Base-by-base conservation (phyloP, 73 alveolate species). In the Paramecium primaurelia region DNA sequence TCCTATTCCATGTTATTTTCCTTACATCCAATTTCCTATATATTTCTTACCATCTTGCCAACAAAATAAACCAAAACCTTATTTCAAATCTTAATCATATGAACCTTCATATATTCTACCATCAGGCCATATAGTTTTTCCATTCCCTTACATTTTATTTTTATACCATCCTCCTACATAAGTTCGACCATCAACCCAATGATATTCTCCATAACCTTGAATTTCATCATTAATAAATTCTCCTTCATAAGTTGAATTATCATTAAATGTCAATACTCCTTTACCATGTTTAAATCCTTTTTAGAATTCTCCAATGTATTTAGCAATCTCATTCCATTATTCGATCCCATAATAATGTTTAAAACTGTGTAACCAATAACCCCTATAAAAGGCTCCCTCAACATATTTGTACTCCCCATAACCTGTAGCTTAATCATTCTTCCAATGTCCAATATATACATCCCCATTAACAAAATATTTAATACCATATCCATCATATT, bases 41-140 rank as follows among this genome's bases (percentile, higher is more conserved):
- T 92, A 92, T 58, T 92, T 87, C 64, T 92, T 86, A 38, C 95
- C 96, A 58, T 93, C 96, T n/a, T 69, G 11, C 96, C 96, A 69
- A 25, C 36, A 71, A 86, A 93, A 95, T 25, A 92, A 51, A 11
- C 97, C 97, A 64, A 42, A 60, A 12, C 97, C 97, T 71, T 89
- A 95, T 95, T 93, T 95, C 85, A 93, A 68, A 86, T 86, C 92
- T 8, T 95, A 96, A 54, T 95, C 95, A 90, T 93, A 95, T 51
- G 58, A 71, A 14, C 93, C 93, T 36, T 86, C 93, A 86, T 86
- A 86, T 6, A 44, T 22, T 59, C 88, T 54, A 1, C 93, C 93
- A 60, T 86, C 93, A n/a, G 93, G 93, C 93, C 93, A 86, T n/a
- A 59, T 64, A n/a, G 93, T 86, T 64, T 60, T 60, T 18, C 93